Conservation (phyloP, 2,329 filamentous ascomycete genomes). For the Pseudogymnoascus sp. region DNA sequence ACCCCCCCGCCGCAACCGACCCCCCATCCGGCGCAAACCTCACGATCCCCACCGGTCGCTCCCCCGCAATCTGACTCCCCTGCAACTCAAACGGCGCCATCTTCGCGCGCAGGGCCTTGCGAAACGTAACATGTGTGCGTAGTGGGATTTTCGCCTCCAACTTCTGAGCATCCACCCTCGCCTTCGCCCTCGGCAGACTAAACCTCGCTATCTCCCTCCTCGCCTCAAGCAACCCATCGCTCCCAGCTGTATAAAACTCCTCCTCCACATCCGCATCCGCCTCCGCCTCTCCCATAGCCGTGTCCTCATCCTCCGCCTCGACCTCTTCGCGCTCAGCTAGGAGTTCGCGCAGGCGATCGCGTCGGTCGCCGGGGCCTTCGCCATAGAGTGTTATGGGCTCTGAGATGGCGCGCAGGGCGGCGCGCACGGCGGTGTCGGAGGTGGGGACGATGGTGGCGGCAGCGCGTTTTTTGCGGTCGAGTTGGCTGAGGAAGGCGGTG, state of each 20-base stretch:
- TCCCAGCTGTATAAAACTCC: slow-evolving; percentile 89
- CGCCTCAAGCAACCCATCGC: slow-evolving; percentile 64
- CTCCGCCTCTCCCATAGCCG: slow-evolving; percentile 45
- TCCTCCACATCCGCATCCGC: slow-evolving; percentile 68
- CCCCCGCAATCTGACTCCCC: slow-evolving; percentile 86
- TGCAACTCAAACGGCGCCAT: slow-evolving; percentile 81
- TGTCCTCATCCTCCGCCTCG: slow-evolving; percentile 54
- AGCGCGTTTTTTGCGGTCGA: slow-evolving; percentile 83
- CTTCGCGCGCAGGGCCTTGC: slow-evolving; percentile 79
- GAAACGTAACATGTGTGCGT: slow-evolving; percentile 84
- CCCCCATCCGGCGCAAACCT: slow-evolving; percentile 82
- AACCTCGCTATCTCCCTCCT: slow-evolving; percentile 74
- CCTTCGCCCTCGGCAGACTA: slow-evolving; percentile 75
- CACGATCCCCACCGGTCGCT: slow-evolving; percentile 85
- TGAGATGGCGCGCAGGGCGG: slow-evolving; percentile 74
- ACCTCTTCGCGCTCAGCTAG: slow-evolving; percentile 65
- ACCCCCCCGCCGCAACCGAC: slow-evolving; percentile 82
- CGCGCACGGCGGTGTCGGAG: slow-evolving; percentile 79
- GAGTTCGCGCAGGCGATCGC: slow-evolving; percentile 78
- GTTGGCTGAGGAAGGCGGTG: slow-evolving; percentile 47
- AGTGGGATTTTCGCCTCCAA: slow-evolving; percentile 76
- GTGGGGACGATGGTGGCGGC: slow-evolving; percentile 89
- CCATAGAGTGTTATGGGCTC: slow-evolving; percentile 93
- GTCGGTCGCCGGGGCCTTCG: slow-evolving; percentile 75
- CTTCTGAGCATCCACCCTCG: slow-evolving; percentile 68